Evolutionary conservation across 495 filamentous ascomycete species (phyloP), one percentile per base, ranked within the genome.

Genomic region (Podospora australis): DNA sequence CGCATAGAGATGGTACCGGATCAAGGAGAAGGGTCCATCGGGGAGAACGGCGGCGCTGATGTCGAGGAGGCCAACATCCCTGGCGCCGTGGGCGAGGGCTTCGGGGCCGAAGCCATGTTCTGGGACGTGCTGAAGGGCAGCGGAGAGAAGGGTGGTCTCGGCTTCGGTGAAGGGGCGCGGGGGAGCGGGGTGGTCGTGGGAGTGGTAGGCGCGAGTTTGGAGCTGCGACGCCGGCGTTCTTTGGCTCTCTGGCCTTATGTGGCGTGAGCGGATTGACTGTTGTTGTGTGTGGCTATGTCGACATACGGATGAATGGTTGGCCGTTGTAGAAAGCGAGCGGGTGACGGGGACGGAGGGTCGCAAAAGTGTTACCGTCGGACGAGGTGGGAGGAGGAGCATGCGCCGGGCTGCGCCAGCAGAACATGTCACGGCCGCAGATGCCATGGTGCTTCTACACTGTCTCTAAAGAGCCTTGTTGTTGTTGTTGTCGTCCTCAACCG

Each of bases 11-110:
- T 92, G 87, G 60, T 86, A 97, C 4, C 78, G 78, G 43, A 96
- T 81, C 13, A 98, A 73, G 68, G 95, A 95, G 29, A 6, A 2
- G 45, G 80, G 79, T 11, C 82, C 88, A 22, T 80, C 72, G 21
- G 90, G 82, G 44, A 98, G 78, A 1, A 97, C 64, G 57, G 90
- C 91, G 29, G 84, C 77, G 14, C 85, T 88, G 54, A 89, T 85
- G 59, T 92, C 87, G 35, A 89, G 83, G 67, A 90, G 95, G 39
- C 88, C 87, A 22, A 79, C 79, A 56, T 91, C 87, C 56, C 82
- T 81, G 32, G 87, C 86, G 57, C 90, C 92, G 29, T 85, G 75
- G 34, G 79, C 76, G 7, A 98, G 76, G 2, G 90, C 70, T 7
- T 77, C 67, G 23, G 60, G 55, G 2, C 87, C 84, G 77, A 96